Base-by-base conservation (phyloP, 2,329 filamentous ascomycete species). In the Phoma sp. region DNA sequence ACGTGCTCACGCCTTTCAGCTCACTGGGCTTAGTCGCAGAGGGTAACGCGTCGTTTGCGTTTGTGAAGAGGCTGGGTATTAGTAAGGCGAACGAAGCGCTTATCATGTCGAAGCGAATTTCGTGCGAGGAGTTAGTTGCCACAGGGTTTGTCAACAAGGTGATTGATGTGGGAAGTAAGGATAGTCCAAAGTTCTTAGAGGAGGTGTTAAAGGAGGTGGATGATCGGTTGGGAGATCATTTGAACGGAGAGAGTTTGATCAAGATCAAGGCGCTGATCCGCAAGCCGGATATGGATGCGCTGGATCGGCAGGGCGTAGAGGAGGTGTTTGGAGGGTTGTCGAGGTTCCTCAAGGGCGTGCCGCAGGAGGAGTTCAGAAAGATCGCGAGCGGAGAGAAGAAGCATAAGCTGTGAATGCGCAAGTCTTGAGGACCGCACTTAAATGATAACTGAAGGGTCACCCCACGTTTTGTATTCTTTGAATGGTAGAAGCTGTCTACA, bases 21-120 rank as follows among this genome's bases (percentile, higher is more conserved):
- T 93, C 90, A 1, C 83, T 98, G 1, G 93, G 95, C 1, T 84
- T 99, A 1, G 93, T 98, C 0, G 84, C 92, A 49, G 95, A 98
- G 78, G 95, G 93, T 36, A 91, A 89, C 41, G 87, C 92, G 0
- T 91, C 87, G 13, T 80, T 86, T 50, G 91, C 88, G 0, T 88
- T 98, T 52, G 90, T 95, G 11, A 83, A 89, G 66, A 81, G 93
- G 0, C 80, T 98, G 23, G 95, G 95, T 1, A 83, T 91, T 45
- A 80, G 84, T 54, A 90, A 90, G 71, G 93, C 92, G 8, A 96
- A 96, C 70, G 95, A 98, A 80, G 93, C 95, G 10, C 82, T 98
- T 10, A 87, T 99, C 62, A 95, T 96, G 89, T 92, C 89, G 67
- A 90, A 89, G 75, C 83, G 87, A 39, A 90, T 98, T 64, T 73